These are phyloP conservation scores for Trichomonas vaginalis DNA, from an alignment of 208 protist species.

Conservation along the genomic window DNA sequence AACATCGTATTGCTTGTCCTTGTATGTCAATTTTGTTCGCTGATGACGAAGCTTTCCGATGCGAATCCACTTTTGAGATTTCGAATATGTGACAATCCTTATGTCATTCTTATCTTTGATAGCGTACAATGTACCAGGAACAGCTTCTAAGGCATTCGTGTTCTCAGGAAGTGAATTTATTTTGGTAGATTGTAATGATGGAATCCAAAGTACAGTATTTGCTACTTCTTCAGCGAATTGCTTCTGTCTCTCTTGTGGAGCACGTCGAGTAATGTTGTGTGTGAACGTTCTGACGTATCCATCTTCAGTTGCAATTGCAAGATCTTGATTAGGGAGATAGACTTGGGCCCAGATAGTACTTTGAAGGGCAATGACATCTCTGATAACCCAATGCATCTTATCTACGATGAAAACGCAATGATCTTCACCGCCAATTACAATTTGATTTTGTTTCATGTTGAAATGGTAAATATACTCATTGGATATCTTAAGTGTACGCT, in stretches of 20 bases:
- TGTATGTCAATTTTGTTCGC: background rate
- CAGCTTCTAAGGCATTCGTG: too few relatives aligned
- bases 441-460: background rate
- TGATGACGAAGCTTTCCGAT: background rate
- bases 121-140: background rate
- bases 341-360: background rate
- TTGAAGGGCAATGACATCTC: background rate
- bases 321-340: background rate
- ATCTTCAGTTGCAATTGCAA: background rate
- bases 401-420: background rate
- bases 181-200: too few relatives aligned
- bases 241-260: background rate
- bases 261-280: background rate
- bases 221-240: background rate
- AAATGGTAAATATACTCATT: background rate
- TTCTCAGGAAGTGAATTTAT: too few relatives aligned
- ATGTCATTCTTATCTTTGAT: background rate
- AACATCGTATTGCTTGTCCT: background rate
- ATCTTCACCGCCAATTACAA: background rate
- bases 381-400: background rate
- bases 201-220: too few relatives aligned
- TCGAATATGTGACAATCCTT: too few relatives aligned
- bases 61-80: background rate
- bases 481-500: background rate
- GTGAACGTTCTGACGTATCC: background rate